Base-by-base conservation (phyloP, 164 flowering plant genomes). In the Sextonia rubra region DNA sequence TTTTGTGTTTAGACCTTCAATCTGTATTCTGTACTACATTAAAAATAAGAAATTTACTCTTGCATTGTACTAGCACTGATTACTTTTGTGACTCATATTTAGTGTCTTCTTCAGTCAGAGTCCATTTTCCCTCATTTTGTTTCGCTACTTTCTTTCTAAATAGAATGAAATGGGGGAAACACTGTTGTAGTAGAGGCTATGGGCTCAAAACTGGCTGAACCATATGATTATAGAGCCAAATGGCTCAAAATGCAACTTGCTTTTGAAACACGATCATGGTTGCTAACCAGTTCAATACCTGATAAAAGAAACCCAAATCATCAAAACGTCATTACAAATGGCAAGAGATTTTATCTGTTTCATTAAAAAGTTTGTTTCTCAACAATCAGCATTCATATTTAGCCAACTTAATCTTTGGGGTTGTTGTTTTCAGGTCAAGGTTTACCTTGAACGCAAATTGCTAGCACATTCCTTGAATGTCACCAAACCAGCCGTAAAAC, bases 401-500 rank as follows among this genome's bases (percentile, higher is more conserved):
- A 22, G 24, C 32, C 32, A 11, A 48, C 7, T 52, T n/a, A 23
- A 68, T 25, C n/a, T 18, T 32, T 29, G 25, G 24, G 2, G 0
- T 75, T 71, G 65, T 56, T 76, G 56, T 63, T 52, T 72, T 73
- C 90, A 91, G 98, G 90, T 90, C 55, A 88, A 86, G 70, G 93
- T 83, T 62, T 90, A 91, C 81, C 73, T 76, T 0, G 97, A 90
- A 60, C 90, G 96, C n/a, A 92, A 90, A 78, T 76, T 87, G 0
- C 82, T 95, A 47, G 93, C 87, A 14, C 89, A 83, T 80, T 85
- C 98, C 62, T 77, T 95, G 64, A 86, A 83, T 68, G 99, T 93
- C 71, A 83, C 93, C 11, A 93, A 95, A 78, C 93, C 99, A 52
- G 98, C 98, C 8, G 82, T 95, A 68, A 86, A 85, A 74, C 90